A percentile compares a stretch with the other conserved stretches of the same genome.
Evolutionary conservation across 139 green algal genomes (phyloP).

Genomic region (Yamagishiella unicocca): DNA sequence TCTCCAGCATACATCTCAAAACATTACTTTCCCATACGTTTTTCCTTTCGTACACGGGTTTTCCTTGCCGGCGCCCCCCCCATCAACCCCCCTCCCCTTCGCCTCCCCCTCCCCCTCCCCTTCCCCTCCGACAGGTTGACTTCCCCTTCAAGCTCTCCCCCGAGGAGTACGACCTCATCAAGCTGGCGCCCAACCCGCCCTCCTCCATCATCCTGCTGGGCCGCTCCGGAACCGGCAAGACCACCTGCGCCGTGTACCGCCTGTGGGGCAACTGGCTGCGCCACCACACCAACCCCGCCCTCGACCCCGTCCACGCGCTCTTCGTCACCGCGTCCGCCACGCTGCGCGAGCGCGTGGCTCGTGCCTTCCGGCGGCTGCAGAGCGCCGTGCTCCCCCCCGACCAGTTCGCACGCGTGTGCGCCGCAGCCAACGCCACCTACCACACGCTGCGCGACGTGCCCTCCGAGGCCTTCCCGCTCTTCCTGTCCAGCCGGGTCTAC

Average conservation of each 20-base stretch:
- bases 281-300: slow-evolving; percentile 33
- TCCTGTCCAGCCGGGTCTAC: slow-evolving; percentile 71
- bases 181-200: slow-evolving; percentile 57
- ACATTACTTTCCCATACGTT: no score
- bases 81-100: background rate
- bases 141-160: slow-evolving; percentile 60
- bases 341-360: slow-evolving; percentile 75
- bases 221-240: slow-evolving; percentile 84
- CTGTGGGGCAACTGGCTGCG: slow-evolving; percentile 74
- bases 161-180: slow-evolving; percentile 75
- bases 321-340: slow-evolving; percentile 84
- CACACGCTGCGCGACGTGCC: slow-evolving; percentile 68
- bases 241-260: slow-evolving; percentile 75
- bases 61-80: background rate
- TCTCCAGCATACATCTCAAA: no score
- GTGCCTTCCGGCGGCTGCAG: slow-evolving; percentile 76
- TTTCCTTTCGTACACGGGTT: no score
- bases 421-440: slow-evolving; percentile 46
- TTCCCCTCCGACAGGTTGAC: slow-evolving; percentile 31
- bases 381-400: slow-evolving; percentile 56
- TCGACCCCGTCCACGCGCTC: slow-evolving; percentile 55
- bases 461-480: slow-evolving; percentile 81
- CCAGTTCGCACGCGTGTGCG: slow-evolving; percentile 38
- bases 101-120: background rate
- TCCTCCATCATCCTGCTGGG: slow-evolving; percentile 80